A percentile compares a stretch with the other conserved stretches of the same genome.
These are phyloP conservation scores for Opeltia flavorubescens DNA, from an alignment of 495 filamentous ascomycete genomes.

Conservation along the genomic window DNA sequence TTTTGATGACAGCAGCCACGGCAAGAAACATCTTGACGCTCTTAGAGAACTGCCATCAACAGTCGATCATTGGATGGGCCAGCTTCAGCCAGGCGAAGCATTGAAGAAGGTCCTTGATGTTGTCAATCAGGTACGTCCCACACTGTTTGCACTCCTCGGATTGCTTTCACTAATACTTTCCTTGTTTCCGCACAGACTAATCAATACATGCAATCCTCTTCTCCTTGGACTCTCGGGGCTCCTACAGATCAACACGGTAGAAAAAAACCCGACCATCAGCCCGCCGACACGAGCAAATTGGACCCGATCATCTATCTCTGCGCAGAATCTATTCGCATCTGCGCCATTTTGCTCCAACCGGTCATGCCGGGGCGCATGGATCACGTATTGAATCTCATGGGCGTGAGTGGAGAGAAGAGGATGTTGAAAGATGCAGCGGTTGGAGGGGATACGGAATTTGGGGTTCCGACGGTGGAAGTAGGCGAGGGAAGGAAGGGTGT, in stretches of 20 bases:
- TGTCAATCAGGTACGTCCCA: slow-evolving; percentile 35
- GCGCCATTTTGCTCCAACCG: slow-evolving; percentile 76
- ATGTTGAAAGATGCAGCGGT: slow-evolving; percentile 38
- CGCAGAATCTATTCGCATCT: slow-evolving; percentile 66
- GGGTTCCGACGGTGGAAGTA: slow-evolving; percentile 27
- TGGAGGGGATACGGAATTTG: slow-evolving; percentile 56
- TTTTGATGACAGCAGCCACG: background rate
- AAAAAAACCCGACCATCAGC: background rate
- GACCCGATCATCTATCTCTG: slow-evolving; percentile 49
- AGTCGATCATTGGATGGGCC: slow-evolving; percentile 45
- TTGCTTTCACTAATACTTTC: background rate
- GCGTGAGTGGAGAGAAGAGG: slow-evolving; percentile 48
- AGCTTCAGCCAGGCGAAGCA: slow-evolving; percentile 47
- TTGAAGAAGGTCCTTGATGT: slow-evolving; percentile 51
- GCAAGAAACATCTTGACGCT: background rate
- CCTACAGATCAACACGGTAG: slow-evolving; percentile 16
- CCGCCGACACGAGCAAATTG: slow-evolving; percentile 13
- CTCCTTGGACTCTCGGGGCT: slow-evolving; percentile 39
- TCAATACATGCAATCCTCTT: slow-evolving; percentile 43
- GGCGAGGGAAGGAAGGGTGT: slow-evolving; percentile 31
- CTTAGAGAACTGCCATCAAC: slow-evolving; percentile 23
- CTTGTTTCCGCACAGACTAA: slow-evolving; percentile 43
- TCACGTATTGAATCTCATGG: slow-evolving; percentile 61
- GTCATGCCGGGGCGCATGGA: slow-evolving; percentile 74
- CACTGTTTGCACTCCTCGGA: background rate